A percentile compares a stretch with the other conserved stretches of the same genome.
Evolutionary conservation across 768 basidiomycete species (phyloP).

Genomic region (Fibroporia radiculosa): DNA sequence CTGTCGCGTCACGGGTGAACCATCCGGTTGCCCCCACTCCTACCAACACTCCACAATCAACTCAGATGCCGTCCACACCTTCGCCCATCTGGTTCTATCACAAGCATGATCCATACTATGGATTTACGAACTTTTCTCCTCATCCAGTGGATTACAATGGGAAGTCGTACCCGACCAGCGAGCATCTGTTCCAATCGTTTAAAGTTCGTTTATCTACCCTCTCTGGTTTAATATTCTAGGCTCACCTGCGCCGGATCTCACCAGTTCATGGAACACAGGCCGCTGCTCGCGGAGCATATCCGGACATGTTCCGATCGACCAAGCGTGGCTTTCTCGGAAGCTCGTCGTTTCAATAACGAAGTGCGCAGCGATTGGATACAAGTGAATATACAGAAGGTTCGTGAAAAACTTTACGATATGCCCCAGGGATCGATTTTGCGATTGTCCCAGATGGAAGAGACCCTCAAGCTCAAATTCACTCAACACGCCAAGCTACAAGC

Average conservation of each 20-base stretch:
- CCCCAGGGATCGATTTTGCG: neutral
- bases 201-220: slow-evolving; percentile 22
- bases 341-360: slow-evolving; percentile 53
- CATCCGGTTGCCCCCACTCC: no score
- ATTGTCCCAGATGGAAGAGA: slow-evolving; percentile 50
- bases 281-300: slow-evolving; percentile 62
- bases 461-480: slow-evolving; percentile 60
- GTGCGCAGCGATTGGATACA: slow-evolving; percentile 61
- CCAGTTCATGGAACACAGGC: slow-evolving; percentile 53
- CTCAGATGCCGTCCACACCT: no score
- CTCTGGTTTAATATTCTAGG: neutral
- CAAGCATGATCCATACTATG: slow-evolving; percentile 55
- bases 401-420: neutral
- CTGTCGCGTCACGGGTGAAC: no score
- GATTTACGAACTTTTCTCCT: slow-evolving; percentile 67
- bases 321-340: slow-evolving; percentile 58
- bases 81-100: slow-evolving; percentile 53
- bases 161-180: slow-evolving; percentile 65
- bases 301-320: slow-evolving; percentile 56
- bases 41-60: no score
- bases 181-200: slow-evolving; percentile 72
- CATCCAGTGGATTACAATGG: slow-evolving; percentile 57
- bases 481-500: slow-evolving; percentile 55
- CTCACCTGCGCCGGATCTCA: neutral
- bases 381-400: slow-evolving; percentile 64